These are phyloP conservation scores for Trebouxia gelatinosa DNA, from an alignment of 163 green algal genomes.

Conservation along the genomic window DNA sequence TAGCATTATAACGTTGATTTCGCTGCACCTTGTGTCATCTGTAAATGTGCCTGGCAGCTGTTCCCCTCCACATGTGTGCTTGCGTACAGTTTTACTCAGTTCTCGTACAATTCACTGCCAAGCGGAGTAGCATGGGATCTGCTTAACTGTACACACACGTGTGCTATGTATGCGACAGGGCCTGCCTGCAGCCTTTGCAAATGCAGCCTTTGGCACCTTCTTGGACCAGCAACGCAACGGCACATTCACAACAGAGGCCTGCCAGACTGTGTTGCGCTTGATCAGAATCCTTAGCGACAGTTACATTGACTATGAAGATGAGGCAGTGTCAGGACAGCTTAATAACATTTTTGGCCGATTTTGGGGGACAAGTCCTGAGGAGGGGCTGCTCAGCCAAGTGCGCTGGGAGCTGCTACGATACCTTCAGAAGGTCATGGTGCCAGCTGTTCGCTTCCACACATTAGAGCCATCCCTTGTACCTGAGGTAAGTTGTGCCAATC, in stretches of 20 bases:
- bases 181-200: too few species aligned
- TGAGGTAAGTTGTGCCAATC: background rate
- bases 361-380: conserved; percentile 1
- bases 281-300: conserved; percentile 19
- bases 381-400: conserved; percentile 17
- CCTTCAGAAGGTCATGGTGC: conserved; percentile 9
- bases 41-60: too few species aligned
- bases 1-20: too few species aligned
- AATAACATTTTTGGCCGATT: conserved; percentile 3
- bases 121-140: too few species aligned
- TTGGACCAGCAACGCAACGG: conserved; percentile 16
- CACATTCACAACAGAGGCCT: conserved; percentile 13
- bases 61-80: too few species aligned
- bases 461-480: conserved; percentile 8
- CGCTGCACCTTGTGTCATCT: too few species aligned
- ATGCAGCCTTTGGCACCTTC: too few species aligned
- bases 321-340: background rate
- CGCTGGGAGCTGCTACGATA: conserved; percentile 1
- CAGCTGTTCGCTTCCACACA: background rate
- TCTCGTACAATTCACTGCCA: too few species aligned
- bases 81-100: too few species aligned
- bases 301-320: conserved; percentile 1
- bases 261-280: conserved; percentile 13
- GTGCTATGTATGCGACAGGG: background rate
- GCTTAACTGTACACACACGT: too few species aligned